Percentiles rank a stretch among this genome's conserved stretches.
Evolutionary conservation across 1,284 basidiomycete genomes (phyloP).

Genomic region (Apiotrichum montevideense): DNA sequence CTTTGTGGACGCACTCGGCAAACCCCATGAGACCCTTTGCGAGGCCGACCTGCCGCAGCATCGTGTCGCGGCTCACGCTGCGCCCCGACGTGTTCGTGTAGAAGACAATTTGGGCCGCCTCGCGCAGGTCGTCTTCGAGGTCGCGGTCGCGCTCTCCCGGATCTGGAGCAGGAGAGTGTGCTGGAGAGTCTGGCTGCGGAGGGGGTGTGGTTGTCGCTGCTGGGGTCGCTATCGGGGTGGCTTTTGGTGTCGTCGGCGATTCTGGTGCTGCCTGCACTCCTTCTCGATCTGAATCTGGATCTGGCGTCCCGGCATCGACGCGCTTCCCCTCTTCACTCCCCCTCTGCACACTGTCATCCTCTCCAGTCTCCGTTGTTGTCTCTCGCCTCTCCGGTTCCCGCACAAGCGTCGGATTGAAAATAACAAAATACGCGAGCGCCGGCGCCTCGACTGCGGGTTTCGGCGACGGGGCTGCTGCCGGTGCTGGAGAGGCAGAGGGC

Average conservation of each 20-base stretch:
- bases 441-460: conserved; percentile 2
- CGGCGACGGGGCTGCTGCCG: neutral
- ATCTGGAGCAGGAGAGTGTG: neutral
- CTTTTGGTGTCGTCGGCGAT: neutral
- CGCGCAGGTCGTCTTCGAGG: conserved; percentile 37
- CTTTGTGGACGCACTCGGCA: conserved; percentile 24
- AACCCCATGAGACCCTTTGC: conserved; percentile 43
- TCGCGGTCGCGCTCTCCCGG: conserved; percentile 20
- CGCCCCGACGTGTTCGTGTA: conserved; percentile 34
- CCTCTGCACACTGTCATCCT: neutral
- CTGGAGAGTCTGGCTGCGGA: too few relatives aligned
- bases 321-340: neutral
- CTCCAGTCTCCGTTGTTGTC: neutral
- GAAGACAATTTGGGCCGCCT: conserved; percentile 42
- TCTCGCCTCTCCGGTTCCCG: neutral
- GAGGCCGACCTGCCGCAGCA: conserved; percentile 41
- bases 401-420: conserved; percentile 38
- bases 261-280: neutral
- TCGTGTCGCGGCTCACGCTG: conserved; percentile 36
- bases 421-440: conserved; percentile 38
- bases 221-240: neutral
- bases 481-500: neutral
- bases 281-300: neutral
- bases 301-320: neutral
- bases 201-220: too few relatives aligned